Percentiles rank a stretch among this genome's conserved stretches.
These are phyloP conservation scores for Ambrosia artemisiifolia DNA, from an alignment of 129 eudicot genomes.

Conservation along the genomic window DNA sequence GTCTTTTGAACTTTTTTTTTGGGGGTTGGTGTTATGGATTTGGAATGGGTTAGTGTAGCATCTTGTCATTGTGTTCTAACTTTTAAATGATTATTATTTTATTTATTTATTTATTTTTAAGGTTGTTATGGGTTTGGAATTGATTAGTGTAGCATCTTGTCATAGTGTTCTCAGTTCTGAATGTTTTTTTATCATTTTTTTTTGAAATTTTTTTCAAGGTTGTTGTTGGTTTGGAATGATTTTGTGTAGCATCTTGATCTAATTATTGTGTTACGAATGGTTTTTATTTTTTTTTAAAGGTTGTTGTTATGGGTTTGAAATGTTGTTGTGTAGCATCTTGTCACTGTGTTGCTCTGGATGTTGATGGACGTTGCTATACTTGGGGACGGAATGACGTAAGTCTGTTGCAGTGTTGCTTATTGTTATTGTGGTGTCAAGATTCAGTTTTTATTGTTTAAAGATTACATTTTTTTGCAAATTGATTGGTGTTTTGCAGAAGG, in stretches of 20 bases:
- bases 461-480: not conserved
- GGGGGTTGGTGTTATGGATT: not conserved
- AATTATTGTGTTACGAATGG: no score
- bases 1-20: not conserved
- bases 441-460: no score
- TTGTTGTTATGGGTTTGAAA: not conserved
- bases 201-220: no score
- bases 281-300: not conserved
- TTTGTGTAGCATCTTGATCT: no score
- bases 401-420: not conserved
- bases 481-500: slow-evolving; percentile 50
- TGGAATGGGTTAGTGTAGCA: slow-evolving; percentile 34
- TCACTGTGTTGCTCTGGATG: slow-evolving; percentile 83
- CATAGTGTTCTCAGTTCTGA: no score
- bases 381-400: slow-evolving; percentile 92
- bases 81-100: no score
- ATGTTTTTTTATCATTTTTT: no score
- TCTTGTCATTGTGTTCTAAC: slow-evolving; percentile 58
- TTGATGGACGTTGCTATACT: slow-evolving; percentile 86
- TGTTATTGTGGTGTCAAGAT: not conserved
- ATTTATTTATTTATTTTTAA: no score
- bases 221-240: no score
- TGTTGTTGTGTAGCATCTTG: not conserved
- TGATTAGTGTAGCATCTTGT: no score
- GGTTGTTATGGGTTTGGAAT: no score